Conservation (phyloP, 352 stramenopile species). For the Globisporangium mamillatum region DNA sequence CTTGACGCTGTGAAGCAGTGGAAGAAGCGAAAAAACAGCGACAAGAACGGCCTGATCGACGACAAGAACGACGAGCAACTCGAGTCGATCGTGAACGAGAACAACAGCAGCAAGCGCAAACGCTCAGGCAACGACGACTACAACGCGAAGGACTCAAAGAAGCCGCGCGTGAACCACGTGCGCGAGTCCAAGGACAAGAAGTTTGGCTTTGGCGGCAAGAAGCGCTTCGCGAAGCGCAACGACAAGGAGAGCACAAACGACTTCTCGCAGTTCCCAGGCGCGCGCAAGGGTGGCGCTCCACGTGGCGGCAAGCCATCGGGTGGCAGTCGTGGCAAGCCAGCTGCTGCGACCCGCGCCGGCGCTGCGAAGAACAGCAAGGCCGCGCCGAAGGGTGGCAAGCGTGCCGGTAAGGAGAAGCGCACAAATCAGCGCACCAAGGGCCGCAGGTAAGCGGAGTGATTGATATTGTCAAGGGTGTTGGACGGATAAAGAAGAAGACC, state of each 20-base stretch:
- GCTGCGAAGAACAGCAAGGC: conserved; percentile 21
- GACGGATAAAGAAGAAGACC: not conserved
- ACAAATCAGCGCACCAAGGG: conserved; percentile 48
- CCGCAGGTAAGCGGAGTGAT: conserved; percentile 30
- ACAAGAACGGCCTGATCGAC: conserved; percentile 54
- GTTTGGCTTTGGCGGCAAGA: conserved; percentile 84
- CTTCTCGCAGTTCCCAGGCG: conserved; percentile 59
- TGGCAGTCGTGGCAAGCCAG: conserved; percentile 29
- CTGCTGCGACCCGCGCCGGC: conserved; percentile 20
- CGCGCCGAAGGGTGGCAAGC: conserved; percentile 44
- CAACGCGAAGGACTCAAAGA: conserved; percentile 42
- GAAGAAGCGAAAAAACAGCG: conserved; percentile 83
- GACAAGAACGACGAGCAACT: conserved; percentile 67
- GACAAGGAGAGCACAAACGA: conserved; percentile 81
- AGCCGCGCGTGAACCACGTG: conserved; percentile 62
- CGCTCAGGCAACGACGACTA: conserved; percentile 21
- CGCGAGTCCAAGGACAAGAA: conserved; percentile 79
- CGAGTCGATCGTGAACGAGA: conserved; percentile 61
- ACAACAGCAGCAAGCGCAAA: conserved; percentile 55
- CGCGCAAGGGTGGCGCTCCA: conserved; percentile 21
- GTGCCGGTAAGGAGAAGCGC: conserved; percentile 55
- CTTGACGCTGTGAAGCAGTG: conserved; percentile 86
- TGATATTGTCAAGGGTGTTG: not conserved
- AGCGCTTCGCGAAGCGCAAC: conserved; percentile 74
- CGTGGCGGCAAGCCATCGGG: conserved; percentile 29